These are phyloP conservation scores for Evansstolkia leycettana DNA, from an alignment of 495 filamentous ascomycete genomes.

Conservation along the genomic window DNA sequence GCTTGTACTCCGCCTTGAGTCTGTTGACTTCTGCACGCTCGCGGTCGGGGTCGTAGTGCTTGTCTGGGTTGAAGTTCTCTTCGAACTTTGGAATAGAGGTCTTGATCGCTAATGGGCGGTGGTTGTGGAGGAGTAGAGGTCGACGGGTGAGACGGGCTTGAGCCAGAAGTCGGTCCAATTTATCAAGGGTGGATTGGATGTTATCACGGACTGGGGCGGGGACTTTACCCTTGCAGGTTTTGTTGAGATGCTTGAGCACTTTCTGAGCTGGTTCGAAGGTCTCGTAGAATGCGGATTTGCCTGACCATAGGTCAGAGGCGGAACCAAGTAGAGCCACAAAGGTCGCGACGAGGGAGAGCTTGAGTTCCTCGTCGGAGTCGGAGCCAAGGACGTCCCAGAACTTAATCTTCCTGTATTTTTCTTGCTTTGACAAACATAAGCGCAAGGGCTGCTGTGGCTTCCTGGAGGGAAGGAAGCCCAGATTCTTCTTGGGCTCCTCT, in stretches of 20 bases:
- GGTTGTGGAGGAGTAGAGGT: slow-evolving; percentile 79
- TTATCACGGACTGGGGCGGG: slow-evolving; percentile 25
- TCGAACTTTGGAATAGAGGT: slow-evolving; percentile 91
- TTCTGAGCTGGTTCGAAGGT: slow-evolving; percentile 49
- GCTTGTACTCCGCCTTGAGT: slow-evolving; percentile 80
- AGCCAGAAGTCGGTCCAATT: slow-evolving; percentile 35
- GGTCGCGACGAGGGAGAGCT: slow-evolving; percentile 46
- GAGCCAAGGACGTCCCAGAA: slow-evolving; percentile 42
- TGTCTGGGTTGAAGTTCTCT: slow-evolving; percentile 83
- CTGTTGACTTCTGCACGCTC: slow-evolving; percentile 73
- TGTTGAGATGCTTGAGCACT: slow-evolving; percentile 43
- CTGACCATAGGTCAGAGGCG: slow-evolving; percentile 51
- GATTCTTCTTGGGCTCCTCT: slow-evolving; percentile 22
- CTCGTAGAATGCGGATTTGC: slow-evolving; percentile 59
- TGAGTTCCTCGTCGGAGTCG: slow-evolving; percentile 30
- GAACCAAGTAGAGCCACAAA: slow-evolving; percentile 42
- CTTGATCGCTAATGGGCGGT: slow-evolving; percentile 79
- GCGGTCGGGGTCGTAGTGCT: slow-evolving; percentile 88
- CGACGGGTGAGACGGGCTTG: slow-evolving; percentile 51
- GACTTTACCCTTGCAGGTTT: slow-evolving; percentile 32
- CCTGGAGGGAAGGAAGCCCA: slow-evolving; percentile 51
- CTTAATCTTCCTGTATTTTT: slow-evolving; percentile 19
- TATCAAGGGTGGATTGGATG: slow-evolving; percentile 23
- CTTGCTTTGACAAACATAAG: slow-evolving; percentile 17
- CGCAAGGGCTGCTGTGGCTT: slow-evolving; percentile 42